These are phyloP conservation scores for Podaxis sp. DNA, from an alignment of 768 basidiomycete species.

Conservation along the genomic window DNA sequence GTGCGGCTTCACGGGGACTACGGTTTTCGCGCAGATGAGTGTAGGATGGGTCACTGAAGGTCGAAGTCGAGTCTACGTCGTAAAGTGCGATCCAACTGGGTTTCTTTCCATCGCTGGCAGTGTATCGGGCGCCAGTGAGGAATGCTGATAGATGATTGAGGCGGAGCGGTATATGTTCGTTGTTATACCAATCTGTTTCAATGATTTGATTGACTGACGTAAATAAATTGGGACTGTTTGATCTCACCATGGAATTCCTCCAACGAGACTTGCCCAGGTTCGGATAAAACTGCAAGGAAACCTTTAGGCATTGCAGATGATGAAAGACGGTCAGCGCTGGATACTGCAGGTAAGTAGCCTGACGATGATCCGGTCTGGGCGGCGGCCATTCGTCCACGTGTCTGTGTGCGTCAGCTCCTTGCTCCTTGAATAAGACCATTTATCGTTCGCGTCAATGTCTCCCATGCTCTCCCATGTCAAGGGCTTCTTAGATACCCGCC, in stretches of 20 bases:
- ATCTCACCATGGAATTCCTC: constrained; percentile 46
- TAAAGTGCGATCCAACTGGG: constrained; percentile 52
- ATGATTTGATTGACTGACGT: not conserved
- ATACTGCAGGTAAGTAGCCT: not conserved
- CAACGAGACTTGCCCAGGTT: constrained; percentile 41
- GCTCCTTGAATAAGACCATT: no score
- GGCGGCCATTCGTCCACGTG: no score
- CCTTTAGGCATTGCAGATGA: constrained; percentile 32
- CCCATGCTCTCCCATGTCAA: no score
- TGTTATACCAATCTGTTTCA: constrained; percentile 49
- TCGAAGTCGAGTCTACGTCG: constrained; percentile 40
- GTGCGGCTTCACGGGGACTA: constrained; percentile 39
- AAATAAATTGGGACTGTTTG: not conserved
- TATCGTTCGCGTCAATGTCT: no score
- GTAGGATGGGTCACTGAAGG: constrained; percentile 41
- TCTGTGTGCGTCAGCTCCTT: no score
- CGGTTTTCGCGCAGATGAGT: constrained; percentile 42
- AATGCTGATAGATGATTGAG: constrained; percentile 44
- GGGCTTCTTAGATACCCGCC: no score
- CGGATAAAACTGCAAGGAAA: constrained; percentile 49
- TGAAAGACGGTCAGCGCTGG: not conserved
- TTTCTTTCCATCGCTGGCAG: constrained; percentile 30
- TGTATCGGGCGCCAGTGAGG: constrained; percentile 47
- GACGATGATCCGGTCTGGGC: not conserved
- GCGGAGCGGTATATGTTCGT: constrained; percentile 53